Evolutionary conservation across 202 grass and related monocot genomes (phyloP), one percentile per base, ranked within the genome.

Genomic region (Saccharum hybrid): DNA sequence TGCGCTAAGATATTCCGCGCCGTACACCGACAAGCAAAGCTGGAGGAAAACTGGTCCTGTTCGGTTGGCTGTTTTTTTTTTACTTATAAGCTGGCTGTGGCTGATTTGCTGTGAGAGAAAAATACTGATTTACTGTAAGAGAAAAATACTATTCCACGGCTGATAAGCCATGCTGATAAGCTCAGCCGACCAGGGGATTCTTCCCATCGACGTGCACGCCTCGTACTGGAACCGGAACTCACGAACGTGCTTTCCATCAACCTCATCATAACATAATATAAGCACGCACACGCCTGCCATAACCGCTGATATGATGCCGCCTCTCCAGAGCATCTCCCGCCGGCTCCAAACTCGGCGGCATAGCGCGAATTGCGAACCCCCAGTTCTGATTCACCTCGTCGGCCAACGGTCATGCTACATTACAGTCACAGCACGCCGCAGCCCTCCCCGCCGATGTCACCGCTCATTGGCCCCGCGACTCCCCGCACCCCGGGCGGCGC

Each of bases 211-310:
- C 90, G 87, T 92, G 90, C 82, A 13, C 19, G 51, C 84, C 87
- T 75, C 67, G 66, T 70, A 30, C 28, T 49, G 21, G 18, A 26
- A 26, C 26, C 1, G 26, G 26, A 7, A 14, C 61, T 72, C 16
- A 8, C 5, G 51, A 62, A 79, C 86, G 87, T 89, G 90, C 90
- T 66, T 81, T 68, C 90, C 90, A 89, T 77, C 66, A 86, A 26
- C 70, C 73, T 52, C n/a, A 69, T 48, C 11, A 14, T 36, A 36
- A 36, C 34, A 36, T 36, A 36, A 75, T 49, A 40, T 63, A 80
- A 18, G 8, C 36, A 42, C 49, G 9, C 38, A 37, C 31, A 26
- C 14, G 31, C 26, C 72, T 87, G 77, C 79, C 84, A 88, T 49
- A 80, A 68, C 30, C 72, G 33, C 66, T 66, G 43, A 30, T 65